Conservation (phyloP, 768 basidiomycete species). For the Mycena indigotica region DNA sequence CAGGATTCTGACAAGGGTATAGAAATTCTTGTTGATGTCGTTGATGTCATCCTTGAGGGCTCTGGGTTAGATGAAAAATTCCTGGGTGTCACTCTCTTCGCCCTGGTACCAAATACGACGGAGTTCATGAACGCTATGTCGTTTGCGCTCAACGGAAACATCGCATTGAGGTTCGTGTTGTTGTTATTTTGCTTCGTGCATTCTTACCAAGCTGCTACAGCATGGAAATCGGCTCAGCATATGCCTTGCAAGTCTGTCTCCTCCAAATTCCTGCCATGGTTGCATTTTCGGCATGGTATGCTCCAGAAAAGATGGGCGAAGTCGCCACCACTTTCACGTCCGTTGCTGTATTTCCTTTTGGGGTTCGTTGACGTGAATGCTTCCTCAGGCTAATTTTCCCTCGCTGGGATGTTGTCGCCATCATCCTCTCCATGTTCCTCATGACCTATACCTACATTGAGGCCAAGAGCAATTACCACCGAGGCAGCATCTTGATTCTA, state of each 20-base stretch:
- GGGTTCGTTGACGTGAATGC: slow-evolving; percentile 5
- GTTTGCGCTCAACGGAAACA: slow-evolving; percentile 95
- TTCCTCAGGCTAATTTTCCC: slow-evolving; percentile 91
- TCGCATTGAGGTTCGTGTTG: slow-evolving; percentile 79
- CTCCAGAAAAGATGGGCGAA: slow-evolving; percentile 82
- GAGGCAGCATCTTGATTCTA: slow-evolving; percentile 92
- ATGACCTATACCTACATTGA: slow-evolving; percentile 99
- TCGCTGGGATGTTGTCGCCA: slow-evolving; percentile 94
- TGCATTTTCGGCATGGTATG: slow-evolving; percentile 95
- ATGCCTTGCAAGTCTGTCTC: slow-evolving; percentile 96
- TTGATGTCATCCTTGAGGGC: slow-evolving; percentile 88
- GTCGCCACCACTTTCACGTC: slow-evolving; percentile 92
- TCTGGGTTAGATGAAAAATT: slow-evolving; percentile 98
- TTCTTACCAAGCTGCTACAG: slow-evolving; percentile 42
- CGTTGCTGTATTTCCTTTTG: slow-evolving; percentile 33
- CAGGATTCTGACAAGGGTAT: slow-evolving; percentile 5
- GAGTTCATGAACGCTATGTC: slow-evolving; percentile 99
- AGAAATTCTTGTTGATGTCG: slow-evolving; percentile 95
- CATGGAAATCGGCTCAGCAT: slow-evolving; percentile 99
- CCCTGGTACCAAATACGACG: slow-evolving; percentile 96
- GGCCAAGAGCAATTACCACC: slow-evolving; percentile 97
- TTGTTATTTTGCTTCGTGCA: not conserved
- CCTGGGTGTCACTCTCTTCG: slow-evolving; percentile 94
- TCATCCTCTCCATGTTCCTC: slow-evolving; percentile 95
- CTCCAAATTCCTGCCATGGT: slow-evolving; percentile 99